Base-by-base conservation (phyloP, 345 rosid species). In the Linum usitatissimum region DNA sequence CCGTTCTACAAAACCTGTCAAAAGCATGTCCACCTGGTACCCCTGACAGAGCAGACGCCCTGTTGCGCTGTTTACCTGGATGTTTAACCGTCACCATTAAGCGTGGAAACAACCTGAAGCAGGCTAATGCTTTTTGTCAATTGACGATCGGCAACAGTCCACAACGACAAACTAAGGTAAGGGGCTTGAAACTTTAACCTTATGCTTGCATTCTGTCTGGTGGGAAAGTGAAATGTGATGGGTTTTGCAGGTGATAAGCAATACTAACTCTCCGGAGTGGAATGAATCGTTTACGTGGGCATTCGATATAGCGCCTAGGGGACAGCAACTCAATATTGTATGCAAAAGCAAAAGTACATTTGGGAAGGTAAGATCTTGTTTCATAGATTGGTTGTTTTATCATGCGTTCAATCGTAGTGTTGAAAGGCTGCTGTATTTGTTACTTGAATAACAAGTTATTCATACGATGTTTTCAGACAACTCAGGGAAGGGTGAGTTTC, bases 291-390 rank as follows among this genome's bases (percentile, higher is more conserved):
- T 91, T 76, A 80, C 84, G 19, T 91, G 97, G 97, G 84, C 81
- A 21, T 91, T 91, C 72, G 96, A 91, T 77, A 85, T 86, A 58
- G 91, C 97, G 7, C 97, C 97, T 1, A 91, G 82, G 73, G 97
- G 97, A 64, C 93, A 86, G 68, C 88, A 91, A 63, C 97, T 91
- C 61, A 96, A 88, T 72, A 88, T 91, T 60, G 68, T 81, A 63
- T 91, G 97, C 94, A 91, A 86, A 78, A 91, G 87, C 83, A 91
- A 88, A 73, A 86, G 80, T 69, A 86, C 91, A 34, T 86, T 86
- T 64, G 93, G 95, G 53, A 91, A 91, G 96, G 97, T 91, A 85
- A 70, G 15, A 10, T 9, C 51, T 7, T 45, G 51, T 15, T 23
- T 23, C 28, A 23, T 23, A 23, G 2, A 23, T 23, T 10, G 4